These are phyloP conservation scores for Euphorbia celastroides DNA, from an alignment of 441 rosid species.

Conservation along the genomic window DNA sequence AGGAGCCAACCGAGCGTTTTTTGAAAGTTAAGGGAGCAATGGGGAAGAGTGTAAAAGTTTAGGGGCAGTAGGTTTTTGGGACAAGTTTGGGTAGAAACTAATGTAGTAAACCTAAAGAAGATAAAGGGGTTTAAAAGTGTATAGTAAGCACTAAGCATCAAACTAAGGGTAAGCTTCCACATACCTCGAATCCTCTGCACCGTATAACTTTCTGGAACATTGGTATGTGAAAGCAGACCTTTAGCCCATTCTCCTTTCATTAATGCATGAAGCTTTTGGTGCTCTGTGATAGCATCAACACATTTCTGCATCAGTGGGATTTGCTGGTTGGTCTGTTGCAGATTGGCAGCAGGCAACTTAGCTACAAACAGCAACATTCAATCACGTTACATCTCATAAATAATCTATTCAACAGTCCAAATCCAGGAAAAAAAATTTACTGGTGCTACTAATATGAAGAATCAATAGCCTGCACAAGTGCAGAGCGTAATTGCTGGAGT, in stretches of 20 bases:
- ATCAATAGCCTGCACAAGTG: slow-evolving; percentile 73
- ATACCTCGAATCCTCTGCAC: slow-evolving; percentile 77
- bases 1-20: too few relatives aligned
- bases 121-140: not conserved
- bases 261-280: slow-evolving; percentile 79
- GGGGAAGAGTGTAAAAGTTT: too few relatives aligned
- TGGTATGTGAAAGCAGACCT: slow-evolving; percentile 76
- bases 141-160: slow-evolving; percentile 1
- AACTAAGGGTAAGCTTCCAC: slow-evolving; percentile 5
- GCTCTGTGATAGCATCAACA: slow-evolving; percentile 82
- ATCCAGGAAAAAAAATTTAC: not conserved
- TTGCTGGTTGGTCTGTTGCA: slow-evolving; percentile 59
- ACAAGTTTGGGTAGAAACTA: too few relatives aligned
- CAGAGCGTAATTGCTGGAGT: slow-evolving; percentile 73
- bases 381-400: slow-evolving; percentile 4
- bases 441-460: slow-evolving; percentile 50
- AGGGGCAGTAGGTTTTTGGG: too few relatives aligned
- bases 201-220: slow-evolving; percentile 61
- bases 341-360: slow-evolving; percentile 41
- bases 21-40: too few relatives aligned
- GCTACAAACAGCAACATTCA: slow-evolving; percentile 43
- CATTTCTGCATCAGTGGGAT: slow-evolving; percentile 75
- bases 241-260: slow-evolving; percentile 96
- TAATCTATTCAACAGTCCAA: slow-evolving; percentile 5
- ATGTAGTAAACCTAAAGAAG: too few relatives aligned